Evolutionary conservation across 805 yeast genomes (phyloP), one percentile per base, ranked within the genome.

Genomic region (Kuraishia hungarica): DNA sequence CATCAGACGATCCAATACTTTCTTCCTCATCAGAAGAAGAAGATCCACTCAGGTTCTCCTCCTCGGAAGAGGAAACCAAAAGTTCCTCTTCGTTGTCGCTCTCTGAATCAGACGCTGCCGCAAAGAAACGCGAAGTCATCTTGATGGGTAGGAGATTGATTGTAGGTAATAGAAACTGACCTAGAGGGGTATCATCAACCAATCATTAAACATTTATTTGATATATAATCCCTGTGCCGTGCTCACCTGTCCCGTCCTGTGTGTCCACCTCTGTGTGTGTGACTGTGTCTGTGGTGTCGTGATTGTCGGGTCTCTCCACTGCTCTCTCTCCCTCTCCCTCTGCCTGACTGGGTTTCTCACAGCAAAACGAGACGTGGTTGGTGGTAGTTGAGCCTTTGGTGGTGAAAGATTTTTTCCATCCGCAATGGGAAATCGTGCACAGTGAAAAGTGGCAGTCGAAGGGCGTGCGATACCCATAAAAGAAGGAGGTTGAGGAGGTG

Each of bases 61-160:
- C 81, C 62, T 83, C 89, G 62, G 84, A 88, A 50, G 82, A 81
- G 58, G 79, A 72, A 57, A 77, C 69, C 62, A 76, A 68, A 58
- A 77, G 79, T 58, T 76, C 81, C 61, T 80, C 84, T 60, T 74
- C 78, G 54, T 73, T 74, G 48, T 83, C 78, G 43, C 81, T 76
- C 51, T 80, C 77, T 55, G 80, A 81, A 53, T 83, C 81, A 59
- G 78, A 75, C 66, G 82, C 79, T 57, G 79, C 79, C 55, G 84
- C 83, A 77, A 94, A 94, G 81, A 94, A 93, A 75, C 96, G 88
- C 64, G 98, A 90, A 96, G 91, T 91, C 59, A 54, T 70, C 43
- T 35, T 35, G 43, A 35, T 13, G 15, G 17, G 43, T 35, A 13
- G n/a, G n/a, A n/a, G n/a, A n/a, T n/a, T n/a, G n/a, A 15, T 35